Evolutionary conservation across 805 yeast species (phyloP).

Genomic region (Saturnispora mendoncae): DNA sequence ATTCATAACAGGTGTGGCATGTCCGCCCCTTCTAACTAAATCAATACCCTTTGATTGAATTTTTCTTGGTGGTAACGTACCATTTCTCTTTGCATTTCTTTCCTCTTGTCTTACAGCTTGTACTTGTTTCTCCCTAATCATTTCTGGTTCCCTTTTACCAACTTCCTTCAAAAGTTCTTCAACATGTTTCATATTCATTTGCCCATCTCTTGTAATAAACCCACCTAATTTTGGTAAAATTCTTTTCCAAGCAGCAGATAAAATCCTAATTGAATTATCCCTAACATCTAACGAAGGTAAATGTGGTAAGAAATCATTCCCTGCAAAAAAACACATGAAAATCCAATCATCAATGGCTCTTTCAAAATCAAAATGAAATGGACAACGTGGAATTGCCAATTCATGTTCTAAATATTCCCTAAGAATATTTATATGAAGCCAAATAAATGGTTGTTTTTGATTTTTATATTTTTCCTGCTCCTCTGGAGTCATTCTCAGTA

Average conservation of each 20-base stretch:
- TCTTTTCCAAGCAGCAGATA: conserved; percentile 78
- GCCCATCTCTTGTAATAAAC: conserved; percentile 87
- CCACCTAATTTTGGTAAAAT: conserved; percentile 57
- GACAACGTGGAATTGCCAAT: conserved; percentile 56
- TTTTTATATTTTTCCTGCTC: conserved; percentile 38
- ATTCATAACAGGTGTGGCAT: conserved; percentile 55
- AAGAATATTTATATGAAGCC: conserved; percentile 84
- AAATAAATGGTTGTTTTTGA: conserved; percentile 74
- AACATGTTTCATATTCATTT: conserved; percentile 64
- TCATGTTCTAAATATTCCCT: conserved; percentile 86
- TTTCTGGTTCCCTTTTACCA: conserved; percentile 66
- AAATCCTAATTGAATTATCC: conserved; percentile 81
- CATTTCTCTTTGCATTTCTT: conserved; percentile 49
- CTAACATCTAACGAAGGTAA: conserved; percentile 90
- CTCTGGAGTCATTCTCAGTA: conserved; percentile 49
- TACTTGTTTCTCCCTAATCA: conserved; percentile 61
- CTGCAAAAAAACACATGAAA: conserved; percentile 96
- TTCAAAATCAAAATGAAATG: conserved; percentile 78
- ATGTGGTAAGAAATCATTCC: conserved; percentile 97
- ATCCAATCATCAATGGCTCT: conserved; percentile 98
- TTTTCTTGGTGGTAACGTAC: conserved; percentile 32
- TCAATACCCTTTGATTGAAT: conserved; percentile 66
- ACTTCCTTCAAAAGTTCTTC: conserved; percentile 58
- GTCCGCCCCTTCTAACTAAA: conserved; percentile 39
- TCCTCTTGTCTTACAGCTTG: conserved; percentile 64